Conservation (phyloP, 345 rosid genomes). For the Excoecaria agallocha region DNA sequence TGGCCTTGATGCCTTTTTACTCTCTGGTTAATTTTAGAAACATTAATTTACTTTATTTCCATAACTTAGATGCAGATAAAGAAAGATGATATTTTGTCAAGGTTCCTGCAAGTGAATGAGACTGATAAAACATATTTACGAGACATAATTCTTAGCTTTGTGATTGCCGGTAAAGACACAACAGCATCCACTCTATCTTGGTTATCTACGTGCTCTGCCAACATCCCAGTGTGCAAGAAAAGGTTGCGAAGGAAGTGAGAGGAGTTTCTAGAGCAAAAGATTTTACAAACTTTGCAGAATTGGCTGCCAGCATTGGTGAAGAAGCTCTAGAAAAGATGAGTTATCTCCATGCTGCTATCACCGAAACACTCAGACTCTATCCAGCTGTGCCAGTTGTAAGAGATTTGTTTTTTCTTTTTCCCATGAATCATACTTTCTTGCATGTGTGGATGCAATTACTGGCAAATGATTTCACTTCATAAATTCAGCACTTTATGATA, state of each 20-base stretch:
- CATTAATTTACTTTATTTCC: neutral
- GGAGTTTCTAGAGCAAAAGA: conserved; percentile 16
- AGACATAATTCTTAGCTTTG: conserved; percentile 54
- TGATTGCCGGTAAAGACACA: conserved; percentile 68
- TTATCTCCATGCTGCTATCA: conserved; percentile 58
- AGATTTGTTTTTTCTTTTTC: neutral
- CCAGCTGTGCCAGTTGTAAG: conserved; percentile 62
- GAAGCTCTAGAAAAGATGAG: conserved; percentile 49
- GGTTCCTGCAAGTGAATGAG: conserved; percentile 46
- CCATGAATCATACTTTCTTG: neutral
- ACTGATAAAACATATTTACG: conserved; percentile 44
- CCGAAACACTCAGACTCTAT: conserved; percentile 56
- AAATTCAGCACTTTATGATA: neutral
- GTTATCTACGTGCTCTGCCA: conserved; percentile 53
- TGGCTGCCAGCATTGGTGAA: conserved; percentile 36
- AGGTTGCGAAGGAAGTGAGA: conserved; percentile 43
- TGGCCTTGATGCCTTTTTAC: neutral
- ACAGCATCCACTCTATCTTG: conserved; percentile 58
- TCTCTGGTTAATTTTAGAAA: neutral
- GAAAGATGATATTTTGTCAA: conserved; percentile 58
- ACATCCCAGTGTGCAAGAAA: conserved; percentile 45
- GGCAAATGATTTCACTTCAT: neutral
- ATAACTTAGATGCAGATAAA: conserved; percentile 28
- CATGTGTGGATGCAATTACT: neutral
- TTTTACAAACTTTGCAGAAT: conserved; percentile 16